These are phyloP conservation scores for Rhinocladiella similis DNA, from an alignment of 2,329 filamentous ascomycete species.

Conservation along the genomic window DNA sequence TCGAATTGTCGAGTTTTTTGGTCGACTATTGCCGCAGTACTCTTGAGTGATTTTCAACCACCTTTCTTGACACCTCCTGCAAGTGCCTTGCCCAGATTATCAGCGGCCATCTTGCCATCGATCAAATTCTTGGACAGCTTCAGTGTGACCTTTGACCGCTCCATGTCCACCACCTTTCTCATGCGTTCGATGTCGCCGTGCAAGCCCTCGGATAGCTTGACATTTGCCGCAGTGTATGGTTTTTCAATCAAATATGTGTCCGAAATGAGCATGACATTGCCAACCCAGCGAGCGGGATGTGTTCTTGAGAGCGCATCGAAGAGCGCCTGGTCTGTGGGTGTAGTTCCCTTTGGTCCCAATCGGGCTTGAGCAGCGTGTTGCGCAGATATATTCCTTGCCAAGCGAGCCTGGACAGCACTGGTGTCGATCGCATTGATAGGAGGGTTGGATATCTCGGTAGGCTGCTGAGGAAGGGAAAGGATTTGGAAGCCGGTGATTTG, in stretches of 20 bases:
- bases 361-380: constrained; percentile 59
- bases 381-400: constrained; percentile 56
- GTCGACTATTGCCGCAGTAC: too few relatives aligned
- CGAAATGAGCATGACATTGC: constrained; percentile 59
- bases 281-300: constrained; percentile 62
- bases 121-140: constrained; percentile 21
- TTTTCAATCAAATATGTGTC: constrained; percentile 60
- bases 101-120: constrained; percentile 22
- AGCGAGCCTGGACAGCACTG: constrained; percentile 54
- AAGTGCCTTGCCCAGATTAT: constrained; percentile 8
- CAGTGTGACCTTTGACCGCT: constrained; percentile 45
- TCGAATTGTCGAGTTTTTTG: too few relatives aligned
- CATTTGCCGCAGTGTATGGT: constrained; percentile 60
- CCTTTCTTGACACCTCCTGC: constrained; percentile 22
- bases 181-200: constrained; percentile 44
- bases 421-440: constrained; percentile 55
- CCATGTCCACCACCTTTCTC: constrained; percentile 53
- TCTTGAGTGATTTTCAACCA: constrained; percentile 9
- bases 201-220: constrained; percentile 44
- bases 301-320: constrained; percentile 63
- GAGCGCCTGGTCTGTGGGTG: constrained; percentile 61
- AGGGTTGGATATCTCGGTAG: constrained; percentile 43
- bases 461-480: constrained; percentile 42
- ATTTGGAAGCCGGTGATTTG: constrained; percentile 60
- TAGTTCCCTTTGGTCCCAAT: constrained; percentile 59